These are phyloP conservation scores for Neurospora sp. DNA, from an alignment of 495 filamentous ascomycete species.

Conservation along the genomic window DNA sequence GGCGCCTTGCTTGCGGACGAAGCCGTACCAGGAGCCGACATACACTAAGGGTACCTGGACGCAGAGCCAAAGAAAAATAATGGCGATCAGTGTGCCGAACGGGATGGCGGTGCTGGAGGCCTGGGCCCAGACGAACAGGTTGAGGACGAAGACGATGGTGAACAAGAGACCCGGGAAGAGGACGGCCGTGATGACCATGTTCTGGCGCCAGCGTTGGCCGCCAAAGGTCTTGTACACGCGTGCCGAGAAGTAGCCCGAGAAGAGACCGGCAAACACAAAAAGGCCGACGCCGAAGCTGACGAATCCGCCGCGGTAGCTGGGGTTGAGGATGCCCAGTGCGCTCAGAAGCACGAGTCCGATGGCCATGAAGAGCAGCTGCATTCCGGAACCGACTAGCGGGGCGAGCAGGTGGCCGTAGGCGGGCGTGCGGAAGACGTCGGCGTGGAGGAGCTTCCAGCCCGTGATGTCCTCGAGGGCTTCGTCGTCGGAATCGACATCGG, in stretches of 20 bases:
- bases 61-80: conserved; percentile 76
- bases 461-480: conserved; percentile 75
- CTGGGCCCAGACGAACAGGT: conserved; percentile 91
- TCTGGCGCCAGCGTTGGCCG: conserved; percentile 68
- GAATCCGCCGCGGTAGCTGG: conserved; percentile 86
- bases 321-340: conserved; percentile 77
- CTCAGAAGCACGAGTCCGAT: conserved; percentile 68
- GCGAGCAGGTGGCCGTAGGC: conserved; percentile 67
- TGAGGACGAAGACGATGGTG: conserved; percentile 68
- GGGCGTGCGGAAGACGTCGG: conserved; percentile 83
- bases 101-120: conserved; percentile 86
- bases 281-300: conserved; percentile 79
- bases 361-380: conserved; percentile 83
- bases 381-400: conserved; percentile 79
- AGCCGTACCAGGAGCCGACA: conserved; percentile 73
- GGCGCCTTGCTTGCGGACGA: conserved; percentile 42
- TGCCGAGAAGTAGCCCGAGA: conserved; percentile 88
- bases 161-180: conserved; percentile 82
- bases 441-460: conserved; percentile 92
- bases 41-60: conserved; percentile 89
- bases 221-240: conserved; percentile 82
- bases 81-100: conserved; percentile 70
- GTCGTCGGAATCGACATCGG: conserved; percentile 60
- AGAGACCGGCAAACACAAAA: conserved; percentile 79
- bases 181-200: conserved; percentile 72